Base-by-base conservation (phyloP, 768 basidiomycete genomes). In the Lentinula edodes region DNA sequence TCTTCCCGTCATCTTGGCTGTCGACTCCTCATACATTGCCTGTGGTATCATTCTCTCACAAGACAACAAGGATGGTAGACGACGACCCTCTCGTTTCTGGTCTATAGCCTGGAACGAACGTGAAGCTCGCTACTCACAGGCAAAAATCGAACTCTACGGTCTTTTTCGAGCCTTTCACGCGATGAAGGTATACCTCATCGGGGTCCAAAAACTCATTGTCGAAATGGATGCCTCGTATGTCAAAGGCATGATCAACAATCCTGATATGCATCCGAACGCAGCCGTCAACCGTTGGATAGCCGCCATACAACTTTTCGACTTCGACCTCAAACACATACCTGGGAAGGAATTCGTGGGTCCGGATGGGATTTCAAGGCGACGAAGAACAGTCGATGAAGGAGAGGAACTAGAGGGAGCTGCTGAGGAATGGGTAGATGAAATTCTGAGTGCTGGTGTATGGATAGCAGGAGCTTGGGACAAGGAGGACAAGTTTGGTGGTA, bases 281-380 rank as follows among this genome's bases (percentile, higher is more conserved):
- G 20, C 46, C 8, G 5, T 48, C 16, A 48, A 48, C 20, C 16
- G 46, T n/a, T 48, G 46, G 46, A 48, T 48, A 8, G n/a, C 16
- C 12, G 46, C n/a, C 9, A 48, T 48, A 2, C 46, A n/a, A 48
- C 20, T 48, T 9, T 48, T 48, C 20, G 60, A 75, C 57, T 77
- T 78, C 48, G 62, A 62, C 15, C 60, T 78, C 0, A 34, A 63
- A 2, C 76, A 78, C 54, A 68, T 78, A 1, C 77, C 76, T 0
- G 76, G 39, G 39, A 41, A 16, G 39, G 15, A 41, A 28, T 28
- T 28, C 3, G 28, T 28, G 28, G 28, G 28, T 28, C 28, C 28
- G 28, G 28, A 28, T 28, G 28, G 28, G 3, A 28, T 28, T 28
- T 28, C 28, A 4, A 28, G 28, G 3, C 28, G 28, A 28, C 28